phyloP scores from a whole-genome alignment of 2,329 filamentous ascomycete genomes.

The Coleophoma crateriformis region DNA sequence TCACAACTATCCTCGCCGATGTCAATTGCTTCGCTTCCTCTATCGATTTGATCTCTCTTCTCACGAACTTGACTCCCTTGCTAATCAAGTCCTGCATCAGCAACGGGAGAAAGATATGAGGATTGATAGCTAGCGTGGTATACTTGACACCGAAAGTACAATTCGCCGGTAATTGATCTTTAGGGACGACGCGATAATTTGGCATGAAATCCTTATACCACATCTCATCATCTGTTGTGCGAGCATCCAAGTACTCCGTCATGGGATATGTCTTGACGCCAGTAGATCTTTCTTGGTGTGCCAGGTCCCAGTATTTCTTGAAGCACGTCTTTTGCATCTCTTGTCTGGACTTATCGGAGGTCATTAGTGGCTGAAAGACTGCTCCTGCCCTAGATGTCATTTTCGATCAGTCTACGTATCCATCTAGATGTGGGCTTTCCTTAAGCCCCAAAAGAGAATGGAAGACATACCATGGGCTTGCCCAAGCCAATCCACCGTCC shows the following conservation, averaged over 20 bases:
- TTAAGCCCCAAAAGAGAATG: background rate
- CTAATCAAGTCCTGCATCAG: background rate
- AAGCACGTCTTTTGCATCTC: constrained; percentile 1
- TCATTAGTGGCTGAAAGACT: constrained; percentile 2
- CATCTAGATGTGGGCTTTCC: background rate
- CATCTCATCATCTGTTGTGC: background rate
- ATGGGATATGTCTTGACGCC: constrained; percentile 1
- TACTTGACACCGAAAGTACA: background rate
- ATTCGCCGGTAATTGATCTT: background rate
- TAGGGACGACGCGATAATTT: background rate
- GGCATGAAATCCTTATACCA: constrained; percentile 1
- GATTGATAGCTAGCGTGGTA: constrained; percentile 1
- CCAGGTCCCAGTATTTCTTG: constrained; percentile 1
- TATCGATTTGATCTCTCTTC: background rate
- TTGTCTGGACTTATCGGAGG: background rate
- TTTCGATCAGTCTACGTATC: background rate
- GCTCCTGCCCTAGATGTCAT: constrained; percentile 1
- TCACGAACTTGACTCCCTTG: constrained; percentile 1
- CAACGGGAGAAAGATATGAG: background rate
- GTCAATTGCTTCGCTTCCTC: background rate
- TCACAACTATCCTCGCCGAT: background rate
- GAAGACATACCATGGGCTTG: constrained; percentile 3
- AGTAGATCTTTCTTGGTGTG: background rate
- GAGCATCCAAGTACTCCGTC: constrained; percentile 1
- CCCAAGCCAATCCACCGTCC: background rate